phyloP scores from a whole-genome alignment of 23 red algal species.

The Gracilariopsis chorda region DNA sequence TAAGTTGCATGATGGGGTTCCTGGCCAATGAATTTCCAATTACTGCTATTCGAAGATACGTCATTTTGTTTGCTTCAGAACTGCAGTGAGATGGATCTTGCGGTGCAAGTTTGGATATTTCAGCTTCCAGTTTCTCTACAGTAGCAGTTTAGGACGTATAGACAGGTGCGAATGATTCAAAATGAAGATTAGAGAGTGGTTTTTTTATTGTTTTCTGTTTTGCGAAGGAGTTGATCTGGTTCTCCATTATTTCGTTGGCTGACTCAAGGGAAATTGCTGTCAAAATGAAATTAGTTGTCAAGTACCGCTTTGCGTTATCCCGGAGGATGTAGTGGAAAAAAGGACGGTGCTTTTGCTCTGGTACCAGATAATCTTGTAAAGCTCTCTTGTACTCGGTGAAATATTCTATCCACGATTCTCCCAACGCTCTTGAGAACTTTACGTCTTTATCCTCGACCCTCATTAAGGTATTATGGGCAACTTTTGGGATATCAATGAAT shows the following conservation, averaged over 20 bases:
- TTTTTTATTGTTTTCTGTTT: no score
- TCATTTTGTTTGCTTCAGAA: no score
- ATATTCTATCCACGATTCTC: slow-evolving; percentile 7
- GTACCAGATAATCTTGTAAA: not conserved
- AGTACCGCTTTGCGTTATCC: not conserved
- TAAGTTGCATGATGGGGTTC: no score
- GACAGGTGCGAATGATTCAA: no score
- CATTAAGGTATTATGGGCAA: slow-evolving; percentile 6
- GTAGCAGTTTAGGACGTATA: no score
- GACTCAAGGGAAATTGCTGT: not conserved
- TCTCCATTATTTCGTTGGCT: not conserved
- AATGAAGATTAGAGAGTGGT: no score
- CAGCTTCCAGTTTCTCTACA: no score
- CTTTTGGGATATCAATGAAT: no score
- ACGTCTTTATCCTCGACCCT: not conserved
- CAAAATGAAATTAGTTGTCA: not conserved
- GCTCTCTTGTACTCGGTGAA: slow-evolving; percentile 5
- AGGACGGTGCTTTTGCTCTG: not conserved
- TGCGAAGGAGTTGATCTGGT: not conserved
- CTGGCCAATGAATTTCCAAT: no score
- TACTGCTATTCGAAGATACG: no score
- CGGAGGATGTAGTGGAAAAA: not conserved
- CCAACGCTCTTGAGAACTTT: not conserved
- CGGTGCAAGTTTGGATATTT: no score
- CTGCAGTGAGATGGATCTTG: no score